Evolutionary conservation across 2,329 filamentous ascomycete genomes (phyloP).

Genomic region (Drechslerella coelobrocha): DNA sequence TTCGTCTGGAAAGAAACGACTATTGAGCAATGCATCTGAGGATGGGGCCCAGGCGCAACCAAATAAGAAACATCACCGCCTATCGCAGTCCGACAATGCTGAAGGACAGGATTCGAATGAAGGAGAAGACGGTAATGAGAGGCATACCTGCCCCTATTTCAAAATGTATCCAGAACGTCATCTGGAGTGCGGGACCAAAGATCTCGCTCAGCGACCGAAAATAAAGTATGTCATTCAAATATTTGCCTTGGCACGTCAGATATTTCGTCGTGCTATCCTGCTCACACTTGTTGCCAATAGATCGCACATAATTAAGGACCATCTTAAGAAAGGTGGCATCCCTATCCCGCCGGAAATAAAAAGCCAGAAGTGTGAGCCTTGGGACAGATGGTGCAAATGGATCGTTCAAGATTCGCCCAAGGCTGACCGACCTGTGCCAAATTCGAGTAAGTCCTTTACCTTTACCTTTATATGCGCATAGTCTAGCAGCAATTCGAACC

Average conservation of each 20-base stretch:
- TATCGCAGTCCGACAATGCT: constrained; percentile 6
- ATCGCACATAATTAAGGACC: constrained; percentile 44
- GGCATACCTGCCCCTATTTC: constrained; percentile 44
- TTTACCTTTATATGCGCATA: background rate
- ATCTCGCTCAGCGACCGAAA: constrained; percentile 40
- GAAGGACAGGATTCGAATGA: constrained; percentile 26
- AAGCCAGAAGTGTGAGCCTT: constrained; percentile 45
- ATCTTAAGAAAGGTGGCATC: constrained; percentile 35
- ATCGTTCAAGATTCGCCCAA: constrained; percentile 37
- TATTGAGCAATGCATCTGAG: constrained; percentile 41
- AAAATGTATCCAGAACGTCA: constrained; percentile 44
- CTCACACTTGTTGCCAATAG: constrained; percentile 17
- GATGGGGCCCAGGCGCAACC: constrained; percentile 28
- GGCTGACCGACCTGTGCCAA: constrained; percentile 36
- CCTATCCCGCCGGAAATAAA: constrained; percentile 47
- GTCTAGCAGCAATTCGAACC: background rate
- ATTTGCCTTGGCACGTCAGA: no score
- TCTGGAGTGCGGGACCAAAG: constrained; percentile 44
- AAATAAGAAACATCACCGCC: constrained; percentile 41
- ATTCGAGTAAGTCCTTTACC: constrained; percentile 24
- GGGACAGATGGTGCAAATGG: constrained; percentile 47
- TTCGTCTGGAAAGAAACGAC: constrained; percentile 28
- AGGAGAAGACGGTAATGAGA: constrained; percentile 21
- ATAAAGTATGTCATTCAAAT: constrained; percentile 45
- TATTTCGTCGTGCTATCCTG: no score